phyloP scores from a whole-genome alignment of 1,139 yeast genomes.

The Saccharomycopsis hybrid region DNA sequence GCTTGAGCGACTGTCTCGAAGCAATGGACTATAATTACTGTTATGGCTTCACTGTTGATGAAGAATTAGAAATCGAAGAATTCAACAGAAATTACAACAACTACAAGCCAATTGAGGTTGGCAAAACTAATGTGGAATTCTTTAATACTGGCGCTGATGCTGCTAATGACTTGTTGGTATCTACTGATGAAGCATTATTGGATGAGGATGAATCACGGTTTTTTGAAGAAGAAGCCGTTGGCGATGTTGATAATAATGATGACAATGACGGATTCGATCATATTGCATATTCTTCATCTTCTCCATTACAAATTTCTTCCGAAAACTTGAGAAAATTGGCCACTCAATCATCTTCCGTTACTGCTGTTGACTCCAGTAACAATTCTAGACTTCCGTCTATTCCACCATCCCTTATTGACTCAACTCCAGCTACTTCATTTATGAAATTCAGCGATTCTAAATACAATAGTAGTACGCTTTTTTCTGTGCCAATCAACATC shows the following conservation, averaged over 20 bases:
- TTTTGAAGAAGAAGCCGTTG: conserved; percentile 5
- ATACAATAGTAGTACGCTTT: neutral
- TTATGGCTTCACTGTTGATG: conserved; percentile 19
- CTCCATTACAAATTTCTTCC: conserved; percentile 8
- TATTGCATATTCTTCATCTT: neutral
- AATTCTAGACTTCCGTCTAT: conserved; percentile 1
- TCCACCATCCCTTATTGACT: conserved; percentile 8
- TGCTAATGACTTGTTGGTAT: neutral
- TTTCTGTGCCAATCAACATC: neutral
- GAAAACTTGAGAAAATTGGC: conserved; percentile 8
- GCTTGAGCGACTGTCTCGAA: conserved; percentile 3
- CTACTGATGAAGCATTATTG: neutral
- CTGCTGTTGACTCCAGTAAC: neutral
- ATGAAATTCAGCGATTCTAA: neutral
- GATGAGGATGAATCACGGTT: conserved; percentile 1
- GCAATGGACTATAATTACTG: conserved; percentile 2
- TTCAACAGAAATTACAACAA: no score
- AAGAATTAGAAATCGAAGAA: conserved; percentile 13
- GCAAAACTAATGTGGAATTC: neutral
- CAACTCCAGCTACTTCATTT: conserved; percentile 9
- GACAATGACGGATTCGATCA: neutral
- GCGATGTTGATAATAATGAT: neutral
- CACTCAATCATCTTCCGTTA: neutral
- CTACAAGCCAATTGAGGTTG: no score
- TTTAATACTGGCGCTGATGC: no score